Evolutionary conservation across 495 filamentous ascomycete genomes (phyloP), one percentile per base, ranked within the genome.

Genomic region (Penicillium turbatum): DNA sequence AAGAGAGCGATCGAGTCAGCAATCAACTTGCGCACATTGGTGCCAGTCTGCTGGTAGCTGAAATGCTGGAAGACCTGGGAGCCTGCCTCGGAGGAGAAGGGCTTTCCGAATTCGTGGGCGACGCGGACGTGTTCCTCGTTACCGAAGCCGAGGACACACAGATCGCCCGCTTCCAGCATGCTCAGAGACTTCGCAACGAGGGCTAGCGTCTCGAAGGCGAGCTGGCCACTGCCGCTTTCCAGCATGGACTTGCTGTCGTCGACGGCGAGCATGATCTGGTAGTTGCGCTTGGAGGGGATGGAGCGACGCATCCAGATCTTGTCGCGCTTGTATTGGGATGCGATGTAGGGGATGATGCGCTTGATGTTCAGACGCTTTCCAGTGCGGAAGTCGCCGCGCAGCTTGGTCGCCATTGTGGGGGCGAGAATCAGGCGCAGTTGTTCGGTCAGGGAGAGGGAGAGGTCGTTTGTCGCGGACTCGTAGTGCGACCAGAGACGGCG

Each of bases 281-380:
- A 97, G 56, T 86, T 85, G 17, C 95, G 87, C 68, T 97, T 97
- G 44, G 83, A 89, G 3, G 95, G 95, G 46, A 92, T 85, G 11
- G 84, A 86, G 44, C 95, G 83, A 9, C 95, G 85, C 88, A 97
- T 95, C 95, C 95, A 99, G 72, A 99, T 99, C 75, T 97, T 97
- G 80, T 99, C 95, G 54, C 92, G 88, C 80, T 96, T 97, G 80
- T 95, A 99, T 56, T 86, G 82, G 3, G 89, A 95, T 4, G 95
- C 95, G 57, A 99, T 97, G 74, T 97, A 99, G 0, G 95, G 92
- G 59, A 99, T 97, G 71, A 99, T 99, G 42, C 92, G 88, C 68
- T 96, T 96, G 74, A 99, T 95, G 71, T 97, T 97, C 59, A 99
- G 88, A 1, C 95, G 88, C 67, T 99, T 97, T 47, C 95, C 95